Evolutionary conservation across 768 basidiomycete genomes (phyloP), one percentile per base, ranked within the genome.

Genomic region (Podaxis sp.): DNA sequence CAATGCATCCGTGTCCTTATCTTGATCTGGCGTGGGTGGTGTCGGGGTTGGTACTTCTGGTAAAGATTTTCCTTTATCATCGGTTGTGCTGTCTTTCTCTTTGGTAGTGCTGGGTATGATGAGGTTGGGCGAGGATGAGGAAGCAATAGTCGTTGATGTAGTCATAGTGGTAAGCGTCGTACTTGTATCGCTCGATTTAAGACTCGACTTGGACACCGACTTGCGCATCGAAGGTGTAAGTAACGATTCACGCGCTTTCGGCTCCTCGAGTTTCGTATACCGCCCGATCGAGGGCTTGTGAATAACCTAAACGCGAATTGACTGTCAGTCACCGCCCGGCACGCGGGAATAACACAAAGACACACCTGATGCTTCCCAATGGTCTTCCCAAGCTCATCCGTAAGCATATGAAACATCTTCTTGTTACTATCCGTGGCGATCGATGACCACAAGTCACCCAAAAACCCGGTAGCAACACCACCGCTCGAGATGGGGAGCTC

Each of bases 351-450:
- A 30, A 53, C 38, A 38, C 1, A 19, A 2, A 46, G 52, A 66
- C 79, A 53, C 68, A 88, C 89, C 78, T 94, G 92, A 70, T 99
- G 96, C 69, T 89, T 93, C 46, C 96, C 96, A 51, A 99, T 90
- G 0, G 94, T 90, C 74, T 93, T 92, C 2, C 96, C 96, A 62
- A 99, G 86, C 67, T 95, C 94, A 72, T 99, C 96, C 12, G 92
- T 94, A 68, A 98, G 80, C 70, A 89, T 88, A 76, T 98, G 90
- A 78, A 98, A 92, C 51, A 96, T 88, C 79, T 90, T 95, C 78
- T 90, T 94, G 79, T 96, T 98, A 67, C 84, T 93, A 66, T 95
- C 90, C 1, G 93, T 92, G 3, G 95, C 88, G 54, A 99, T 92
- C 19, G 88, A 87, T 40, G 90, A 92, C 87, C 96, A 93, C 40